phyloP scores from a whole-genome alignment of 257 asterid species.

The Nicotiana tomentosiformis region DNA sequence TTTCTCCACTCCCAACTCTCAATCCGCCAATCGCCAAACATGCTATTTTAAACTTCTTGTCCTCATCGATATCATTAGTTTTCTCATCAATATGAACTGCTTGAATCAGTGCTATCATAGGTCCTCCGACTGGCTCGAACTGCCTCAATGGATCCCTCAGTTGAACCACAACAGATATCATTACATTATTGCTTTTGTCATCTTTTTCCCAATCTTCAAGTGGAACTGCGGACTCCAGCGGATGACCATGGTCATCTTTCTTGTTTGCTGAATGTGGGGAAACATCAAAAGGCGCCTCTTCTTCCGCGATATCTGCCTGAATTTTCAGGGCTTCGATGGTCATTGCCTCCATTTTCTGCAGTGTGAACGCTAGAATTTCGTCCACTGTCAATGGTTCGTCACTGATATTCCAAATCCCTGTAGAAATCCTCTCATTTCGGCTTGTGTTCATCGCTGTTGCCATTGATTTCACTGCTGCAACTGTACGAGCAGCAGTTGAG shows the following conservation, averaged over 20 bases:
- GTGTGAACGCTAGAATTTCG: constrained; percentile 52
- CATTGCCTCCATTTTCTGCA: constrained; percentile 80
- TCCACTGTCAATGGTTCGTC: constrained; percentile 53
- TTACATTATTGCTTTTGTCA: constrained; percentile 14
- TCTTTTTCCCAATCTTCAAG: constrained; percentile 55
- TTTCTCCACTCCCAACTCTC: constrained; percentile 34
- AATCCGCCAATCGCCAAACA: constrained; percentile 68
- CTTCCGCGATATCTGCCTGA: constrained; percentile 66
- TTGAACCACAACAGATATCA: constrained; percentile 49
- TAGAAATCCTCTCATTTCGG: constrained; percentile 51
- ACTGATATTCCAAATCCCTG: constrained; percentile 75
- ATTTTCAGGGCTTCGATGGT: constrained; percentile 65
- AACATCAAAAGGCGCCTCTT: constrained; percentile 74
- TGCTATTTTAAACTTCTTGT: constrained; percentile 47
- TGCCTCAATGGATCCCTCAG: constrained; percentile 83
- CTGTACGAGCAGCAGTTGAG: constrained; percentile 77
- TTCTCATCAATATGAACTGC: constrained; percentile 19
- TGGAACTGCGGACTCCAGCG: constrained; percentile 49
- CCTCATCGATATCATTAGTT: constrained; percentile 28
- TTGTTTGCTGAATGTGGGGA: constrained; percentile 42
- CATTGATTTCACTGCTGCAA: constrained; percentile 67
- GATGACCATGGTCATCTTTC: constrained; percentile 11
- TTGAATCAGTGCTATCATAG: constrained; percentile 61
- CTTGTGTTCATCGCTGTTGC: constrained; percentile 53
- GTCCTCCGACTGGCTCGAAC: constrained; percentile 86